Conservation (phyloP, 2,329 filamentous ascomycete species). For the Colletotrichum lupini region DNA sequence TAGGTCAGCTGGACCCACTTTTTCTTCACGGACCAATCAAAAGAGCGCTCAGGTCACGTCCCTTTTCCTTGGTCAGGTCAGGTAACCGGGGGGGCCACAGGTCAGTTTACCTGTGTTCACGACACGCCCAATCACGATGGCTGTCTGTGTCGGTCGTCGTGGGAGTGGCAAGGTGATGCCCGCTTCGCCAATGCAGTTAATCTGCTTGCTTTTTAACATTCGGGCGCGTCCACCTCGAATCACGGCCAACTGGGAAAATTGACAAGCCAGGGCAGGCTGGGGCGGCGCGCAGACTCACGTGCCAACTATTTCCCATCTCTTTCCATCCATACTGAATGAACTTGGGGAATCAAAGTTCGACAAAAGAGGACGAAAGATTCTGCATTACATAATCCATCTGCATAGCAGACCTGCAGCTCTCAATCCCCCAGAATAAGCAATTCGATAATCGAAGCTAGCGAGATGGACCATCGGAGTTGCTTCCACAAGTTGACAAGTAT, state of each 20-base stretch:
- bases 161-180: conserved; percentile 18
- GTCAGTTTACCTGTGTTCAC: too few relatives aligned
- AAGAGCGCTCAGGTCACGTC: too few relatives aligned
- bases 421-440: background rate
- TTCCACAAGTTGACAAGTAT: conserved; percentile 1
- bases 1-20: too few relatives aligned
- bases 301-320: background rate
- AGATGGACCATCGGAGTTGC: conserved; percentile 9
- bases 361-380: background rate
- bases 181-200: background rate
- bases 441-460: conserved; percentile 10
- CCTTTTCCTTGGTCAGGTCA: too few relatives aligned
- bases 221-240: conserved; percentile 22
- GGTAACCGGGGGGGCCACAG: too few relatives aligned
- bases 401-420: background rate
- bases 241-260: conserved; percentile 21
- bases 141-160: background rate
- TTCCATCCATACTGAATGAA: background rate
- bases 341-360: background rate
- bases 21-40: too few relatives aligned
- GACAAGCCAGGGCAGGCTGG: conserved; percentile 22
- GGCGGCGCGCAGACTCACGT: conserved; percentile 13
- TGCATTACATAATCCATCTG: background rate
- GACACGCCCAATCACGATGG: background rate
- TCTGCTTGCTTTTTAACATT: background rate